Conservation (phyloP, 345 rosid species). For the Aegle marmelos region DNA sequence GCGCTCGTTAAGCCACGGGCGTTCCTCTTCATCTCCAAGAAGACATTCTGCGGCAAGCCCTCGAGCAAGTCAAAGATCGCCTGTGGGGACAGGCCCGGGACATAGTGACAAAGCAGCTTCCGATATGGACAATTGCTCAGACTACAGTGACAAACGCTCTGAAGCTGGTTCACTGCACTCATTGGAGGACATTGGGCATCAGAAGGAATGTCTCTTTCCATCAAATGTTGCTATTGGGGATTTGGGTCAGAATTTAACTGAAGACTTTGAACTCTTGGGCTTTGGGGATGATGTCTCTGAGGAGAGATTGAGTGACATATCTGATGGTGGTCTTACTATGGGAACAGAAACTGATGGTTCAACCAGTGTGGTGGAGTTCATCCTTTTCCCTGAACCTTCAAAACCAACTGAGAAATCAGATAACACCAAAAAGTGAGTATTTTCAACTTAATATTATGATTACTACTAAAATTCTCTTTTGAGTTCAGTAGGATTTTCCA, state of each 20-base stretch:
- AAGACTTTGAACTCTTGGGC: slow-evolving; percentile 70
- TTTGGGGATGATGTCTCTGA: slow-evolving; percentile 72
- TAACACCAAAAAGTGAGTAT: slow-evolving; percentile 54
- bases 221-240: slow-evolving; percentile 36
- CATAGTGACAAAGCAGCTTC: slow-evolving; percentile 44
- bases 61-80: slow-evolving; percentile 28
- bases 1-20: slow-evolving; percentile 43
- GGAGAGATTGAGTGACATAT: slow-evolving; percentile 90
- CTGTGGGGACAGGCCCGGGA: slow-evolving; percentile 39
- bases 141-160: slow-evolving; percentile 62
- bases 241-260: slow-evolving; percentile 37
- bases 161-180: slow-evolving; percentile 68
- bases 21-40: slow-evolving; percentile 81
- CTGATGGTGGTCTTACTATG: slow-evolving; percentile 88
- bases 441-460: background rate
- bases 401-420: slow-evolving; percentile 44
- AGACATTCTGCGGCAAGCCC: slow-evolving; percentile 54
- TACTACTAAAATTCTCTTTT: no score
- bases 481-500: background rate
- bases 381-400: slow-evolving; percentile 68
- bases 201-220: slow-evolving; percentile 29
- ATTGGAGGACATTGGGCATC: slow-evolving; percentile 41
- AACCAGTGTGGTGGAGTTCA: slow-evolving; percentile 61
- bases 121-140: slow-evolving; percentile 63
- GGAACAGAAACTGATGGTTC: slow-evolving; percentile 93